Conservation (phyloP, 495 filamentous ascomycete genomes). For the Penicillium taxi region DNA sequence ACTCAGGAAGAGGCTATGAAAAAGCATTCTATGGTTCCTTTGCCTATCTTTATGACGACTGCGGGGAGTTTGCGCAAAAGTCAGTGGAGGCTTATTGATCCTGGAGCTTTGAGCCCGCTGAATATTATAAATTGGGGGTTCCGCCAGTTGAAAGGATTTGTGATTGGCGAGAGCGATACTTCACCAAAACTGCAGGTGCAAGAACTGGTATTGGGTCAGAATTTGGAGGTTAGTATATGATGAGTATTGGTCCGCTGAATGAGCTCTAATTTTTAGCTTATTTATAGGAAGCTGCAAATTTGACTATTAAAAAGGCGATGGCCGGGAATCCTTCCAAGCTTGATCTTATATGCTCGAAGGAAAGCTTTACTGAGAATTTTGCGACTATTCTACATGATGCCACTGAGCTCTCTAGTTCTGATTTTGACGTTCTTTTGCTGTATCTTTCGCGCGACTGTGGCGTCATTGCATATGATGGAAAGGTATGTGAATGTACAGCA, state of each 20-base stretch:
- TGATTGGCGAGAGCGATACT: slow-evolving; percentile 35
- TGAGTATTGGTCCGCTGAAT: too few species aligned
- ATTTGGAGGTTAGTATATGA: slow-evolving; percentile 38
- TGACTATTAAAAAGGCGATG: slow-evolving; percentile 38
- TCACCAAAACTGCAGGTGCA: slow-evolving; percentile 26
- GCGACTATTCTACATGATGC: slow-evolving; percentile 42
- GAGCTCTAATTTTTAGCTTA: slow-evolving; percentile 1
- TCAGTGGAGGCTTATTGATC: slow-evolving; percentile 51
- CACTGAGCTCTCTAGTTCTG: slow-evolving; percentile 51
- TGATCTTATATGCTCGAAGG: slow-evolving; percentile 59
- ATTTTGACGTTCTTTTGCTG: slow-evolving; percentile 61
- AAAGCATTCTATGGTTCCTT: slow-evolving; percentile 58
- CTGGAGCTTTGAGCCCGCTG: slow-evolving; percentile 43
- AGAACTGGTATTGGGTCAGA: slow-evolving; percentile 45
- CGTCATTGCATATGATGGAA: slow-evolving; percentile 56
- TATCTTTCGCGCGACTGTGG: slow-evolving; percentile 65
- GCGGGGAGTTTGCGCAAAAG: slow-evolving; percentile 41
- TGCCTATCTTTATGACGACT: slow-evolving; percentile 54
- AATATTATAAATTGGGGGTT: slow-evolving; percentile 68
- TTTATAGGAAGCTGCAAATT: slow-evolving; percentile 36
- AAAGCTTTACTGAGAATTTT: slow-evolving; percentile 55
- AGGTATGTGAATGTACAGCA: slow-evolving; percentile 31
- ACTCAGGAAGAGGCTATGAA: slow-evolving; percentile 61
- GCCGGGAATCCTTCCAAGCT: slow-evolving; percentile 35
- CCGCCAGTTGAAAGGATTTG: slow-evolving; percentile 56